phyloP scores from a whole-genome alignment of 345 rosid genomes.

The Arabis alpina region DNA sequence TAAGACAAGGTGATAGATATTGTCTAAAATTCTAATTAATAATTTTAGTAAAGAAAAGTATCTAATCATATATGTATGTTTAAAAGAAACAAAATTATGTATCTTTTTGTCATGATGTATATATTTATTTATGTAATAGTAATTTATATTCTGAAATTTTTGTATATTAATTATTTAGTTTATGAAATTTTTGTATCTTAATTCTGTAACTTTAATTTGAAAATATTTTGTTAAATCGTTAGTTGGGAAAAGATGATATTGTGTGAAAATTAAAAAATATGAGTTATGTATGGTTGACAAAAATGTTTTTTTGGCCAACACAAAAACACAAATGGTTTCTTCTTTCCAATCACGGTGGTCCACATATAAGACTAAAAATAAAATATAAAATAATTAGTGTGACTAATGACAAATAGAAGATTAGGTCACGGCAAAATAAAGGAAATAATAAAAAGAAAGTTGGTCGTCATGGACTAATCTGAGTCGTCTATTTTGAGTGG shows the following conservation, averaged over 20 bases:
- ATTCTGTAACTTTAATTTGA: no score
- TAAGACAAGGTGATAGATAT: background rate
- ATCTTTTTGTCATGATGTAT: no score
- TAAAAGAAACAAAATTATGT: no score
- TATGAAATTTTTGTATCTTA: no score
- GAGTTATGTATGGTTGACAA: constrained; percentile 14
- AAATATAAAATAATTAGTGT: constrained; percentile 1
- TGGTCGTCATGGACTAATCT: constrained; percentile 35
- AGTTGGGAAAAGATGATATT: no score
- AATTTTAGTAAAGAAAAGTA: background rate
- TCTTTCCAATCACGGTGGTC: constrained; percentile 24
- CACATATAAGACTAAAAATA: constrained; percentile 27
- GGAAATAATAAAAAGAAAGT: constrained; percentile 32
- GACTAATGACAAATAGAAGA: constrained; percentile 35
- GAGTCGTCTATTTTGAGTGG: constrained; percentile 19
- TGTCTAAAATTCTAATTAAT: background rate
- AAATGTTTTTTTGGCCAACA: background rate
- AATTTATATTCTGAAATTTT: no score
- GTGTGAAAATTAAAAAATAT: background rate
- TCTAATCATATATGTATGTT: no score
- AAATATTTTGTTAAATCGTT: no score
- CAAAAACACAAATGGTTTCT: background rate
- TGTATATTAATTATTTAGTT: no score
- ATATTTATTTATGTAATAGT: no score
- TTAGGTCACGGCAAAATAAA: constrained; percentile 33